Evolutionary conservation across 441 rosid species (phyloP), one percentile per base, ranked within the genome.

Genomic region (Raphanus hybrid): DNA sequence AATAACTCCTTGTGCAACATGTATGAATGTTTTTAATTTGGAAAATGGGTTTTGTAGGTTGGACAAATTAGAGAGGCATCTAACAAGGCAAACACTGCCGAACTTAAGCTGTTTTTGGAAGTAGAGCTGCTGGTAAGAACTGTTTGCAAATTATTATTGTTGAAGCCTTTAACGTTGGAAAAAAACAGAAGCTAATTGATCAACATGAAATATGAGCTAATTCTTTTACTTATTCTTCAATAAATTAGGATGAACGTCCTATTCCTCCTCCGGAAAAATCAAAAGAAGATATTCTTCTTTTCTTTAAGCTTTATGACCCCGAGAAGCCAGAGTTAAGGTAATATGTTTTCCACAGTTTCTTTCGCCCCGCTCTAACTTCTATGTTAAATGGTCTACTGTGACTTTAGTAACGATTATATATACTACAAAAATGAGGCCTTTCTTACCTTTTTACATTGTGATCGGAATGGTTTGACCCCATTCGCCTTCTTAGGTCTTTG

Each of bases 231-330:
- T 23, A 23, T 59, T 67, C 32, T 67, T 71, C 29, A 29, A 64
- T 73, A 20, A 34, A 82, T 66, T 85, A 90, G 95, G 89, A 84
- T 72, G 76, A 82, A 77, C 84, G 63, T 77, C 95, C 89, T 76
- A 64, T 88, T 68, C 86, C 91, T 73, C 86, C 84, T 15, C 89
- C 89, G 70, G 88, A 83, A 58, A 90, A 86, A 82, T 68, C 84
- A 59, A 86, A 86, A 79, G 90, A 88, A 14, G 90, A 90, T 75
- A 86, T 90, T 82, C 87, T 90, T 75, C 86, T 90, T 27, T 90
- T 90, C 87, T 88, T 86, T 77, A 90, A 90, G 85, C 84, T 83
- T 15, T 90, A 90, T 77, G 92, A 88, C 71, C 91, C 92, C 12
- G 75, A 69, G 74, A 88, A 83, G 70, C 89, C 84, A 79, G 87